These are phyloP conservation scores for Dentipellis sp. DNA, from an alignment of 768 basidiomycete genomes.

Conservation along the genomic window DNA sequence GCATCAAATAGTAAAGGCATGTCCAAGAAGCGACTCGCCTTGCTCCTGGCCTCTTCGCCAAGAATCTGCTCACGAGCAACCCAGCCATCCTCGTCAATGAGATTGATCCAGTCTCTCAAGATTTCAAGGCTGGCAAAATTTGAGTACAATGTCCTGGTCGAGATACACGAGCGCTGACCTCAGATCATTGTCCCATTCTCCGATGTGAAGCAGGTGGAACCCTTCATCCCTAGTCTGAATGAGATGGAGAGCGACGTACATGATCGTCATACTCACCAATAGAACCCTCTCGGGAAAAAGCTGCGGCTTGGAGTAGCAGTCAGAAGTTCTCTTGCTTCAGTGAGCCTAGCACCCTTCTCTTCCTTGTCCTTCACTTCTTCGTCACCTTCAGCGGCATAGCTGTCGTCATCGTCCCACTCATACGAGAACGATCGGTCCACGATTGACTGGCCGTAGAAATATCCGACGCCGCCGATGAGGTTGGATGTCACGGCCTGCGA, in stretches of 20 bases:
- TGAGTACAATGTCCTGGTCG: background rate
- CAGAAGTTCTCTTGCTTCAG: conserved; percentile 66
- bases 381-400: conserved; percentile 32
- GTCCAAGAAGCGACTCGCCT: conserved; percentile 30
- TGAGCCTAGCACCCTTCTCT: conserved; percentile 50
- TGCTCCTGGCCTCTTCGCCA: conserved; percentile 93
- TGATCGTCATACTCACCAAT: conserved; percentile 53
- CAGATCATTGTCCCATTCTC: conserved; percentile 88
- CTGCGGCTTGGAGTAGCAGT: conserved; percentile 94
- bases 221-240: conserved; percentile 76
- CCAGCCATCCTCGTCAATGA: conserved; percentile 94
- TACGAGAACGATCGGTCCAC: conserved; percentile 79
- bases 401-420: conserved; percentile 81
- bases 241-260: conserved; percentile 1
- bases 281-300: conserved; percentile 97
- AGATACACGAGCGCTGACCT: conserved; percentile 29
- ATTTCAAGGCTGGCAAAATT: conserved; percentile 62
- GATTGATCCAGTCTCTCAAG: conserved; percentile 77
- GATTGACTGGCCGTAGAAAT: conserved; percentile 88
- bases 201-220: conserved; percentile 88
- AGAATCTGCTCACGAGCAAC: conserved; percentile 94
- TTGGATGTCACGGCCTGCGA: conserved; percentile 88
- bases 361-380: conserved; percentile 31
- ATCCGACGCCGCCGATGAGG: conserved; percentile 87
- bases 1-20: background rate